Evolutionary conservation across 2,329 filamentous ascomycete species (phyloP).

Genomic region (Ophiosphaerella korrae): DNA sequence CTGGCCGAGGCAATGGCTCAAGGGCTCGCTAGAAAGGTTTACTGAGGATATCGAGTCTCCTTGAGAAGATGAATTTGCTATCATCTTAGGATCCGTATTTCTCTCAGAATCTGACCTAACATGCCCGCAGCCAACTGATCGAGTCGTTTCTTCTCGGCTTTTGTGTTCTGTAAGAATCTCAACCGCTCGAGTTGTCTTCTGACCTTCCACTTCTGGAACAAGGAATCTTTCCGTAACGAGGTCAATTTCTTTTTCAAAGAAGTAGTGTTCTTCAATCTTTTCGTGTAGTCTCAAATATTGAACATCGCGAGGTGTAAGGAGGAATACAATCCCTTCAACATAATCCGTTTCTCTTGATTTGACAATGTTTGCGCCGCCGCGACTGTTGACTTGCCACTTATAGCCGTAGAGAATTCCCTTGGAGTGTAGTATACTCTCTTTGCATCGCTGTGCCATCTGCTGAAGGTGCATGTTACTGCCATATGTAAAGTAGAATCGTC

Average conservation of each 20-base stretch:
- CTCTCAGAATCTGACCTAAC: no score
- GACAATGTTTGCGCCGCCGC: not conserved
- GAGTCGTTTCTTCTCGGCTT: no score
- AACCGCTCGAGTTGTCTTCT: not conserved
- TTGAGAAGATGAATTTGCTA: no score
- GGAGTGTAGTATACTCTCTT: not conserved
- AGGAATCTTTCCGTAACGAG: not conserved
- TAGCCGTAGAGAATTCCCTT: not conserved
- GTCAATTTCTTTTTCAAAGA: not conserved
- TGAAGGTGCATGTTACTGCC: not conserved
- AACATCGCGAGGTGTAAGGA: not conserved
- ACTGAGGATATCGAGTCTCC: no score
- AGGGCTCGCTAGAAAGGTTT: no score
- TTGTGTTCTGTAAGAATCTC: not conserved
- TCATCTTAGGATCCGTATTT: no score
- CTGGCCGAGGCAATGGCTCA: no score
- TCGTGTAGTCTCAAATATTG: not conserved
- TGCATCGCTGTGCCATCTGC: not conserved
- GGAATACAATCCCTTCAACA: not conserved
- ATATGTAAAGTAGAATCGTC: not conserved
- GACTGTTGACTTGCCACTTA: not conserved
- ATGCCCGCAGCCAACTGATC: no score
- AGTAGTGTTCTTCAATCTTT: not conserved
- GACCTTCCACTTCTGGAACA: not conserved
- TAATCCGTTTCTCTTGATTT: not conserved